Base-by-base conservation (phyloP, 371 early-diverging fungal species). In the Mortierella sp. region DNA sequence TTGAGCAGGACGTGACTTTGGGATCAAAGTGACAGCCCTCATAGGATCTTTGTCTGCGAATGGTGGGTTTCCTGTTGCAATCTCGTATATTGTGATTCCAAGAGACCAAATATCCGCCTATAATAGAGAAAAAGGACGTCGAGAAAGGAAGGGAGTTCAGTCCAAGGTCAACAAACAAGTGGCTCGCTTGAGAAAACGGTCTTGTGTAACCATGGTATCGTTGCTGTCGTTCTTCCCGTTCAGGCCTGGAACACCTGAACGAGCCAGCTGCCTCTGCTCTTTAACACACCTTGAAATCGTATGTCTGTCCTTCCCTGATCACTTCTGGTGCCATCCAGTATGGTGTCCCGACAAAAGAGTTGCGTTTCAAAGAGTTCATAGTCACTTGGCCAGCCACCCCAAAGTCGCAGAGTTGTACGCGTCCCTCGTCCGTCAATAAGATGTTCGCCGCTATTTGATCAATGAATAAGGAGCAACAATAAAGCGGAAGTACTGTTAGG, bases 81-180 rank as follows among this genome's bases (percentile, higher is more conserved):
- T 95, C 84, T 99, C 99, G 78, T 97, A 98, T 19, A 98, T 95
- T 6, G 99, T 99, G 77, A 99, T 99, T 16, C 99, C 99, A 28
- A 99, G 90, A 1, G 96, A 96, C 97, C 97, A 97, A 50, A 97
- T 95, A 84, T 97, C 97, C 26, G 96, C 94, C 92, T 93, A 80
- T 6, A 44, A n/a, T 28, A 45, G 14, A 26, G 50, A 47, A 19
- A 50, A 24, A 44, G 34, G 9, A 48, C 13, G 50, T n/a, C 48
- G 45, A 21, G 26, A 60, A 38, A n/a, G 47, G 44, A 52, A 31
- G 34, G 50, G 63, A n/a, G 47, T 10, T 38, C 28, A 58, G 28
- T 19, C 2, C 1, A 58, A 13, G 50, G 73, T 72, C 52, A 54
- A 54, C 10, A 28, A 57, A 50, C 72, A 31, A 60, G 31, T 60